Base-by-base conservation (phyloP, 176 grass and related monocot species). In the Poa annua region DNA sequence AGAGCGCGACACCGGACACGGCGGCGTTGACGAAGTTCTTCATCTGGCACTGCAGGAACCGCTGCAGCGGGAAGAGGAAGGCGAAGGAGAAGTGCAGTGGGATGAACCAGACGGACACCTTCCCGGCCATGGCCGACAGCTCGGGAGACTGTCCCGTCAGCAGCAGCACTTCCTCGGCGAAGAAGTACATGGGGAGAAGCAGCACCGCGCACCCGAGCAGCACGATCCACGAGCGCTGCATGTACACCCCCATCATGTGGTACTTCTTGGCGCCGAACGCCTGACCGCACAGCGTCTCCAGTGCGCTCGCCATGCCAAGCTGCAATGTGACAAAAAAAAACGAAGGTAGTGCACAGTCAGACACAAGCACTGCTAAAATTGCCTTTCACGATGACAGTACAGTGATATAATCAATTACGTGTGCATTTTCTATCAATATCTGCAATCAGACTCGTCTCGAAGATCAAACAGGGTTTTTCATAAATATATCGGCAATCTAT, bases 181-280 rank as follows among this genome's bases (percentile, higher is more conserved):
- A 90, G 70, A 98, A 83, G 88, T 93, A 98, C 71, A 95, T 89
- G 13, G 95, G 95, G 7, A 95, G 88, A 3, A 98, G 95, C 39
- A 91, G 86, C 77, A 88, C 63, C 0, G 92, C 95, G 74, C 90
- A 98, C 4, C 80, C 35, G 39, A 94, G 66, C 2, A 98, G 95
- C 35, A 98, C 92, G 49, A 98, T 88, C 95, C 95, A 98, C 1
- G 95, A 98, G 0, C 95, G 81, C 81, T 98, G 95, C 95, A 98
- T 93, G 95, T 98, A 98, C 38, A 98, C 90, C 1, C 95, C 92
- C 77, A 98, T 84, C 95, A 94, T 94, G 84, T 92, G 88, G 79
- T 86, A 94, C 79, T 91, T 93, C 82, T 88, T 94, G 0, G 88
- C 91, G 2, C 85, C 88, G 74, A 75, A 93, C 25, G 91, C 88